phyloP scores from a whole-genome alignment of 495 filamentous ascomycete species.

The Cladorrhinum samala region DNA sequence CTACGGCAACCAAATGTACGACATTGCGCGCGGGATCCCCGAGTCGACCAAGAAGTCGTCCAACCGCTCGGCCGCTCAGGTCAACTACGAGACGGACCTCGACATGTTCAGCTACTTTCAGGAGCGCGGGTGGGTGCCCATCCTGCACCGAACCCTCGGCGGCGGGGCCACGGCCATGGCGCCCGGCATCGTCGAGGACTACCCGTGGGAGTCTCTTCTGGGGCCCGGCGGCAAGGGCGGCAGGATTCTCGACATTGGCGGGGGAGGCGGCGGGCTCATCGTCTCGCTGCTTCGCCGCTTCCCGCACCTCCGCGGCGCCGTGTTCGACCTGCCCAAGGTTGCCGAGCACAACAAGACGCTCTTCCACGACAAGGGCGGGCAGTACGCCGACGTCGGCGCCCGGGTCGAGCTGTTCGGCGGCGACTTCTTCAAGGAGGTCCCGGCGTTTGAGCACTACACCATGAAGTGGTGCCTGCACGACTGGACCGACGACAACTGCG shows the following conservation, averaged over 20 bases:
- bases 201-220: conserved; percentile 26
- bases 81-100: conserved; percentile 28
- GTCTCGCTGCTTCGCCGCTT: conserved; percentile 12
- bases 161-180: conserved; percentile 26
- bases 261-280: conserved; percentile 15
- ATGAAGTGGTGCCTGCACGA: conserved; percentile 31
- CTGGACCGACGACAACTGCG: conserved; percentile 23
- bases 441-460: conserved; percentile 17
- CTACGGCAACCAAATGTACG: conserved; percentile 32
- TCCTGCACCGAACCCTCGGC: conserved; percentile 26
- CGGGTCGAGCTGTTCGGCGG: conserved; percentile 14
- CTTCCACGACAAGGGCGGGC: neutral
- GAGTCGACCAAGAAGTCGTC: neutral
- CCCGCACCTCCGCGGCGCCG: conserved; percentile 4
- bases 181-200: conserved; percentile 29
- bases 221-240: too few relatives aligned
- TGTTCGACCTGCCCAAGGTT: conserved; percentile 11
- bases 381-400: conserved; percentile 3
- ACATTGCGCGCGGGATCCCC: conserved; percentile 29
- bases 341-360: neutral
- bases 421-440: conserved; percentile 22
- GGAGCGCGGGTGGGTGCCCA: conserved; percentile 20
- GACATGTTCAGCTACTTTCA: conserved; percentile 31
- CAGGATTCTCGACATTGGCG: conserved; percentile 10
- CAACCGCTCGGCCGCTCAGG: conserved; percentile 19